phyloP scores from a whole-genome alignment of 306 rosid species.

The Quercus dentata region DNA sequence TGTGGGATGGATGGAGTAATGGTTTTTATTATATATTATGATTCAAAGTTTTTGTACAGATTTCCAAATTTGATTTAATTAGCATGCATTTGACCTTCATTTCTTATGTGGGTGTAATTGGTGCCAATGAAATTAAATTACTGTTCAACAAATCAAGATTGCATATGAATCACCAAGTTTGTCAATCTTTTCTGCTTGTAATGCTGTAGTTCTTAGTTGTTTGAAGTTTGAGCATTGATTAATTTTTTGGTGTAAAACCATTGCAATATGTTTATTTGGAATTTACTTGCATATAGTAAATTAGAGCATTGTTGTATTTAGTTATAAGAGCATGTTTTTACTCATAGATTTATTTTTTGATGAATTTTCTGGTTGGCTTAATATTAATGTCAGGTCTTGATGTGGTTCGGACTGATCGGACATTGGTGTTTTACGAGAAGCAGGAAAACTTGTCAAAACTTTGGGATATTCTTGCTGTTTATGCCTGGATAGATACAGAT shows the following conservation, averaged over 20 bases:
- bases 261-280: conserved; percentile 10
- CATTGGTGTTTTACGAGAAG: conserved; percentile 92
- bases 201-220: neutral
- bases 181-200: neutral
- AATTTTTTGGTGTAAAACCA: neutral
- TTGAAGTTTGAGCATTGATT: neutral
- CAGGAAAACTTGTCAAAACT: conserved; percentile 84
- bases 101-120: neutral
- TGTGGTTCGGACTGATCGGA: conserved; percentile 94
- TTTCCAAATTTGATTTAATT: neutral
- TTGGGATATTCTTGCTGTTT: conserved; percentile 96
- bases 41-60: neutral
- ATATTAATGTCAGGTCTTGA: conserved; percentile 77
- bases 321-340: neutral
- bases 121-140: neutral
- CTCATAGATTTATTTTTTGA: neutral
- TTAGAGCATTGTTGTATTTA: neutral
- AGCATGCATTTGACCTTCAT: neutral
- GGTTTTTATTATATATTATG: neutral
- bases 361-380: conserved; percentile 14
- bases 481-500: conserved; percentile 94
- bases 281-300: neutral
- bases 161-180: neutral
- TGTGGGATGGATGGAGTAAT: neutral
- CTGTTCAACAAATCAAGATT: neutral